Base-by-base conservation (phyloP, 2,329 filamentous ascomycete genomes). In the Myriosclerotinia scirpicola region DNA sequence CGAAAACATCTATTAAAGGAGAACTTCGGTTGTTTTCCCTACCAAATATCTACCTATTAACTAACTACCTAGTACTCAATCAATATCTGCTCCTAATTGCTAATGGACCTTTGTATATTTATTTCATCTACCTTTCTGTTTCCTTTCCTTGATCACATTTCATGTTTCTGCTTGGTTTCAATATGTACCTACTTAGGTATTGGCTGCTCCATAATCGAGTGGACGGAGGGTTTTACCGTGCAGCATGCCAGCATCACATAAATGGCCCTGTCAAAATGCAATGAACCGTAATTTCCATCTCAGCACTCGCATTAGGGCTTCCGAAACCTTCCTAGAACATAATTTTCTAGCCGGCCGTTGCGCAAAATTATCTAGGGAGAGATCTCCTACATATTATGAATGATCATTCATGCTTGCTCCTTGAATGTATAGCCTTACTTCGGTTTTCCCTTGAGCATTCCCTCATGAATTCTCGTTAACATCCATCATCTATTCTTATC, bases 251-350 rank as follows among this genome's bases (percentile, higher is more conserved):
- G 55, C 26, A 46, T 34, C 55, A 40, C 55, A 59, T 59, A 36
- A 46, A 59, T 59, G 11, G 40, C 40, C 40, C 55, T 59, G 55
- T 59, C 55, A 46, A 58, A 36, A 34, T 59, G 55, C 17, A 58
- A 58, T 58, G 5, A 46, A 46, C 26, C 40, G 55, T 46, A 55
- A 64, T 54, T 46, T 64, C 38, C 40, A 55, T 64, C 20, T 55
- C 26, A 48, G 61, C 34, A 55, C 52, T 55, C 30, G 26, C 50
- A 38, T 64, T 55, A 64, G 52, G 52, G 38, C 61, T 64, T 46
- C 61, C 61, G 52, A 36, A 34, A 55, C 61, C 52, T 14, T 58
- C 11, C 17, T 15, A 36, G 30, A 6, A 34, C 30, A 36, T 20
- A 46, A n/a, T 30, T 44, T 20, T 8, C 26, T 44, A 46, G 50